Conservation (phyloP, 306 rosid species). For the Mimosa pudica region DNA sequence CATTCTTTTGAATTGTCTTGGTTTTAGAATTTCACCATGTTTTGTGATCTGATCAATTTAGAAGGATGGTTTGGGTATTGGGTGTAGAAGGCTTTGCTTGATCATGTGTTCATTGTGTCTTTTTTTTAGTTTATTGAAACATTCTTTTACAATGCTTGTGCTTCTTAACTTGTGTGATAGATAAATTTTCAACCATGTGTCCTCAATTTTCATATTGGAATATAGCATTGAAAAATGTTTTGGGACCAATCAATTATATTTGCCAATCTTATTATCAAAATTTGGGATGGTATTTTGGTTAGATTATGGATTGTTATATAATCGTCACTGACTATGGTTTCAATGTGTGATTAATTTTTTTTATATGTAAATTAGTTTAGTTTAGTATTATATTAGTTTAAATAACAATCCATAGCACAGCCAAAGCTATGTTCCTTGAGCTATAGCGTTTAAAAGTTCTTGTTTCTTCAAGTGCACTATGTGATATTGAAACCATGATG, state of each 20-base stretch:
- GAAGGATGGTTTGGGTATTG: conserved; percentile 9
- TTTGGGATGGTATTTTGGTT: neutral
- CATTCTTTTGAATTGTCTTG: neutral
- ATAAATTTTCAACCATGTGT: neutral
- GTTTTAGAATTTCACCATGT: neutral
- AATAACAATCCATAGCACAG: neutral
- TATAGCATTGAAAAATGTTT: neutral
- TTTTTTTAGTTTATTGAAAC: neutral
- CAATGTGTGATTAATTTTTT: neutral
- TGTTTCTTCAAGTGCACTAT: neutral
- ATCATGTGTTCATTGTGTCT: neutral
- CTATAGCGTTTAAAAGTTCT: neutral
- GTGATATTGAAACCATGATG: neutral
- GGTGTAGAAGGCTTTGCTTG: neutral
- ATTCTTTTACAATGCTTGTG: neutral
- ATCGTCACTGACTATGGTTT: neutral
- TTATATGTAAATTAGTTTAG: neutral
- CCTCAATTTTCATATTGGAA: neutral
- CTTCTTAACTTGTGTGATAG: neutral
- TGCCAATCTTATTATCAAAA: neutral
- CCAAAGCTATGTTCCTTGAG: neutral
- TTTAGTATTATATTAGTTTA: neutral
- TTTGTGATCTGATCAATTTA: neutral
- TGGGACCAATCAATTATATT: neutral
- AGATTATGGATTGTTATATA: neutral